Conservation (phyloP, 2,329 filamentous ascomycete species). For the Diaporthe nobilis region DNA sequence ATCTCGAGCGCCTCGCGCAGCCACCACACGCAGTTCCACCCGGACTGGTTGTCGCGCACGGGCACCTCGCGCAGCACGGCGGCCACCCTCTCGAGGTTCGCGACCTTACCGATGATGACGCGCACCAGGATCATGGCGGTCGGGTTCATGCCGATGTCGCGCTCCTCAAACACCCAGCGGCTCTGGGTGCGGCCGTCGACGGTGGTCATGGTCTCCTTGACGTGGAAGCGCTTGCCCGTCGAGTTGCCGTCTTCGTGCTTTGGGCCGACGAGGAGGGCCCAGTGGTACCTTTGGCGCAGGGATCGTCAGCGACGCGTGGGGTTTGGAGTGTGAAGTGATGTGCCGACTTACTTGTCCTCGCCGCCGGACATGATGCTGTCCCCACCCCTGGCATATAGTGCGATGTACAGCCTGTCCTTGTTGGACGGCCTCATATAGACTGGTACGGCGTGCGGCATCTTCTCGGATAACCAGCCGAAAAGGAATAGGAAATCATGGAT, state of each 20-base stretch:
- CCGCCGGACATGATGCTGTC: constrained; percentile 44
- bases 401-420: constrained; percentile 49
- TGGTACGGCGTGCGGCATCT: constrained; percentile 29
- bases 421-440: constrained; percentile 44
- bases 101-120: constrained; percentile 20
- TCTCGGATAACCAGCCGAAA: constrained; percentile 16
- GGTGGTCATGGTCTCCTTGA: constrained; percentile 25
- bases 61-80: constrained; percentile 2
- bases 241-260: constrained; percentile 41
- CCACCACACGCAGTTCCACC: constrained; percentile 33
- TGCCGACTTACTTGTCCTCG: constrained; percentile 47
- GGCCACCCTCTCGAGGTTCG: neutral
- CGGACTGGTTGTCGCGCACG: neutral
- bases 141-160: constrained; percentile 35
- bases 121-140: constrained; percentile 38
- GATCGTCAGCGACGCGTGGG: neutral
- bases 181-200: constrained; percentile 10
- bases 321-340: neutral
- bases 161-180: constrained; percentile 25
- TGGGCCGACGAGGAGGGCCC: constrained; percentile 49
- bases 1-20: constrained; percentile 2
- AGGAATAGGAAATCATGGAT: neutral
- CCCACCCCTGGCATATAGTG: constrained; percentile 47
- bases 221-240: constrained; percentile 29
- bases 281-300: constrained; percentile 47